Percentiles rank a stretch among this genome's conserved stretches.
phyloP scores from a whole-genome alignment of 2,329 filamentous ascomycete species.

The Trichoderma endophyticum region DNA sequence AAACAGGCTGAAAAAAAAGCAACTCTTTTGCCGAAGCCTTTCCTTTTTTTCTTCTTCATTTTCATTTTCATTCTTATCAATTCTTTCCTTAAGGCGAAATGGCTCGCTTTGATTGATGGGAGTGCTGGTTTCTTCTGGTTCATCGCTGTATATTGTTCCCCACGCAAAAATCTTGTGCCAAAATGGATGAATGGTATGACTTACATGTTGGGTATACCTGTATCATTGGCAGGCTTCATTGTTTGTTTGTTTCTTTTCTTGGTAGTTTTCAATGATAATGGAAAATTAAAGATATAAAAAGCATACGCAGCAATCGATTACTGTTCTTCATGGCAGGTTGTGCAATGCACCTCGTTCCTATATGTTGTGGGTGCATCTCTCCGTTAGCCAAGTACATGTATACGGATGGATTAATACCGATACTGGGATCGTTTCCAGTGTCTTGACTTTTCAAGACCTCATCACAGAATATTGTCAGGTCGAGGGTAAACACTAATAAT shows the following conservation, averaged over 20 bases:
- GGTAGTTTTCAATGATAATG: background rate
- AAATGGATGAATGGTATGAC: background rate
- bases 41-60: background rate
- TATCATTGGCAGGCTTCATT: background rate
- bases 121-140: background rate
- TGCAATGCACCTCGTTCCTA: background rate
- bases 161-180: background rate
- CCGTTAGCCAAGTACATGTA: background rate
- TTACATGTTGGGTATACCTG: background rate
- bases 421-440: background rate
- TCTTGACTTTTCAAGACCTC: background rate
- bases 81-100: constrained; percentile 3
- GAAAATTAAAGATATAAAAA: background rate
- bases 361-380: background rate
- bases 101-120: background rate
- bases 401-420: fast-evolving
- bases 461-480: no score
- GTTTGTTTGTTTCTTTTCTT: background rate
- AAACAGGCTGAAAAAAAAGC: background rate
- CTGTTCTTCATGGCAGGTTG: background rate
- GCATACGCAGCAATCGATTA: background rate
- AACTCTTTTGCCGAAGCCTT: background rate
- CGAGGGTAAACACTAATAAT: no score
- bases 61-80: background rate
- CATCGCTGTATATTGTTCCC: constrained; percentile 11